Evolutionary conservation across 75 land plant species (phyloP), one percentile per base, ranked within the genome.

Genomic region (Chamaecyparis obtusa): DNA sequence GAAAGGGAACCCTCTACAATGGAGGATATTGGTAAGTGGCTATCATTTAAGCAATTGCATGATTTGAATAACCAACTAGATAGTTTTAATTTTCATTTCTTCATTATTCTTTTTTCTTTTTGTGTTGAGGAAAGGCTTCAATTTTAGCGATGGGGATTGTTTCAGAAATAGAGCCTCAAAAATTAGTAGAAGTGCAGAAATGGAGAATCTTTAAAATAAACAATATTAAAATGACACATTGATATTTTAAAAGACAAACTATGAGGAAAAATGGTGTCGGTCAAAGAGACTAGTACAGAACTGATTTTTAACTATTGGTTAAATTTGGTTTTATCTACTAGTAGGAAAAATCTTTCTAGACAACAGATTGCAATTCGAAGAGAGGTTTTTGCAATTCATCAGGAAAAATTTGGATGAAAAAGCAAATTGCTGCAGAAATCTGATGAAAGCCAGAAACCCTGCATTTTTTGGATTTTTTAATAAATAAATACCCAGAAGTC

Each of bases 21-120:
- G 60, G 96, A 95, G 87, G 96, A 95, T 84, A 88, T 95, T 37
- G 96, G 94, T 93, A 72, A 43, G 75, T 39, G 87, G 15, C 49
- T 43, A 6, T 13, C 15, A 16, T 86, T 72, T 37, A 14, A 41
- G 7, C 69, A 64, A 24, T 6, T 64, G 69, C n/a, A 64, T 24
- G 69, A 27, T 64, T 27, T 24, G n/a, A 24, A 57, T 57, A 64
- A 64, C 30, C 69, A 64, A 64, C 27, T 24, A 64, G n/a, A 64
- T 64, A 27, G 30, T 64, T 64, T 7, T 27, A 24, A 2, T 64
- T 64, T 7, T 57, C 19, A 64, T 21, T 24, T 64, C 69, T 64
- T 64, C n/a, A 64, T 1, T 24, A 64, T 64, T 24, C 9, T 27
- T 64, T 24, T 64, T 7, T 49, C 51, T 2, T 64, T 27, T 64